Base-by-base conservation (phyloP, 148 eudicot species). In the Vaccinium macrocarpon region DNA sequence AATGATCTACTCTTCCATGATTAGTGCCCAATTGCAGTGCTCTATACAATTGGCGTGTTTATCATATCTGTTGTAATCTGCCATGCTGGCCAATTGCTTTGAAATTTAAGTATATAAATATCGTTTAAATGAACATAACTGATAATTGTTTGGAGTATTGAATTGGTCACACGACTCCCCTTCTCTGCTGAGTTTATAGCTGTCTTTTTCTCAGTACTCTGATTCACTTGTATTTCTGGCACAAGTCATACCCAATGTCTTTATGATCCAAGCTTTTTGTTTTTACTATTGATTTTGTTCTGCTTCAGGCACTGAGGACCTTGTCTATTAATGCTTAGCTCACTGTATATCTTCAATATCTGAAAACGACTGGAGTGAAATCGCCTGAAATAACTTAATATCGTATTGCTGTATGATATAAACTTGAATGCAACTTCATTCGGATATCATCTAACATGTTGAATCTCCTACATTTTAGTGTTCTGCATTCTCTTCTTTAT, bases 351-450 rank as follows among this genome's bases (percentile, higher is more conserved):
- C 38, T n/a, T 35, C 15, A 19, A 14, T 64, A 52, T 49, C 27
- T 76, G 29, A 62, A n/a, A 18, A n/a, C 10, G 72, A 61, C 18
- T 12, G 38, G 64, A 64, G 9, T 14, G 15, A 64, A 62, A 48
- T n/a, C 15, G 23, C 57, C 25, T 48, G n/a, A 46, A 68, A 66
- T 66, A 15, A 25, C 19, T 68, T 49, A 48, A 21, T 81, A 21
- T 81, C 68, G 18, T 18, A 6, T 81, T 48, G 27, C 35, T 48
- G 8, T 66, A 16, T 8, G 1, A 29, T 29, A 19, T 15, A 29
- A 53, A 11, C 81, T 25, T 53, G 49, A 61, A 23, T 79, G 57
- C 48, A 79, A 79, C 57, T 68, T 81, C 7, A n/a, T 75, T 77
- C 61, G 62, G 55, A 46, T 38, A 52, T 64, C 50, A 50, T 82